These are phyloP conservation scores for Colletotrichum cereale DNA, from an alignment of 2,329 filamentous ascomycete genomes.

Conservation along the genomic window DNA sequence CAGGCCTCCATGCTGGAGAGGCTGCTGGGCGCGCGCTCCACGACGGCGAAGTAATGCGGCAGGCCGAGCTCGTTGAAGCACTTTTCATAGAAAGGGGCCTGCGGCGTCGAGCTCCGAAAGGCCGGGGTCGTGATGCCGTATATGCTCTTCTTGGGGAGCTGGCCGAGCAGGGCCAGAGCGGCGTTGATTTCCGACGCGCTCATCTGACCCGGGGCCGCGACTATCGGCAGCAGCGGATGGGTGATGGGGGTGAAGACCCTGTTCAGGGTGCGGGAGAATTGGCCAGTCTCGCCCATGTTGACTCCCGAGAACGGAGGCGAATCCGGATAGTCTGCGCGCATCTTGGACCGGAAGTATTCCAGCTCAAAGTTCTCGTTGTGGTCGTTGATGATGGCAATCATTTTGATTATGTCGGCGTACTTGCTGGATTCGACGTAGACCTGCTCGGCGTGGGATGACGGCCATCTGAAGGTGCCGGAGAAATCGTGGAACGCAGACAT, in stretches of 20 bases:
- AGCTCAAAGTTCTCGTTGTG: conserved; percentile 91
- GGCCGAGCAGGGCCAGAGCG: conserved; percentile 81
- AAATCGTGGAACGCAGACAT: conserved; percentile 96
- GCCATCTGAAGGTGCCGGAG: conserved; percentile 86
- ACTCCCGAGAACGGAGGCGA: conserved; percentile 83
- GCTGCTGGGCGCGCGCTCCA: conserved; percentile 76
- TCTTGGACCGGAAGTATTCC: conserved; percentile 86
- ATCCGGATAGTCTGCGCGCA: conserved; percentile 76
- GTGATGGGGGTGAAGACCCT: conserved; percentile 91
- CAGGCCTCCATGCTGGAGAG: conserved; percentile 77
- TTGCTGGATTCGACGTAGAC: conserved; percentile 79
- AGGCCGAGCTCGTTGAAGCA: conserved; percentile 86
- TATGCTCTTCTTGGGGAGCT: conserved; percentile 82
- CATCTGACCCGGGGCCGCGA: conserved; percentile 87
- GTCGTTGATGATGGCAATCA: conserved; percentile 86
- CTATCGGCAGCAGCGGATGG: conserved; percentile 84
- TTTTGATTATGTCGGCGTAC: conserved; percentile 89
- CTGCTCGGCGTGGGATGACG: conserved; percentile 76
- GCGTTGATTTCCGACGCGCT: conserved; percentile 88
- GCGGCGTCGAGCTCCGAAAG: conserved; percentile 73
- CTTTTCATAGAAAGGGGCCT: conserved; percentile 88
- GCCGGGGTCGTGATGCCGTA: conserved; percentile 82
- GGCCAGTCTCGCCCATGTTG: conserved; percentile 89
- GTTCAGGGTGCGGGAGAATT: conserved; percentile 86
- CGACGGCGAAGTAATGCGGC: conserved; percentile 82